A percentile compares a stretch with the other conserved stretches of the same genome.
Evolutionary conservation across 768 basidiomycete species (phyloP).

Genomic region (Tulasnella sp.): DNA sequence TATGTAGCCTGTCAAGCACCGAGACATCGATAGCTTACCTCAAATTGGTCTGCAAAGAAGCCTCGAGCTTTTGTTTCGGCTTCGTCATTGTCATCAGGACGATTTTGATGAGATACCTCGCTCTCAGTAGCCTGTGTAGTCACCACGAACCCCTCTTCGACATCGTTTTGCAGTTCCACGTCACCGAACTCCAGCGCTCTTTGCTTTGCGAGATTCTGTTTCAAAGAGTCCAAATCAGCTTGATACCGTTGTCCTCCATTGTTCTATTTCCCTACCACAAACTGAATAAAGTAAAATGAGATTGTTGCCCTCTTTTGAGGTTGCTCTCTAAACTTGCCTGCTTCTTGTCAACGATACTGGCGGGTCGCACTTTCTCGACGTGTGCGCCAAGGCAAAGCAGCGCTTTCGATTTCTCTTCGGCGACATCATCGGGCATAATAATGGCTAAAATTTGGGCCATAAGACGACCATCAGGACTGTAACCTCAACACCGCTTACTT

Average conservation of each 20-base stretch:
- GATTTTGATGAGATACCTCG: slow-evolving; percentile 31
- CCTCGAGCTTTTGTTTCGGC: slow-evolving; percentile 42
- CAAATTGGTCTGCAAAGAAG: slow-evolving; percentile 95
- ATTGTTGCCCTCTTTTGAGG: background rate
- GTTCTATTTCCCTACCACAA: slow-evolving; percentile 41
- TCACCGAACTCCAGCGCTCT: slow-evolving; percentile 63
- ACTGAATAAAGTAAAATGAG: slow-evolving; percentile 28
- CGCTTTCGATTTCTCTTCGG: slow-evolving; percentile 80
- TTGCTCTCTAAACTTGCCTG: slow-evolving; percentile 40
- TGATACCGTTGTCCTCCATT: background rate
- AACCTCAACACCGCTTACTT: slow-evolving; percentile 37
- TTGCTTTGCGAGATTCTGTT: slow-evolving; percentile 74
- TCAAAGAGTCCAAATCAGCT: background rate
- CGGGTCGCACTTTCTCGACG: slow-evolving; percentile 84
- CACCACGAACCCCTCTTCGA: background rate
- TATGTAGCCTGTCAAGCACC: background rate
- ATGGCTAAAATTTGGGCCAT: slow-evolving; percentile 40
- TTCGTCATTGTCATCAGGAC: slow-evolving; percentile 25
- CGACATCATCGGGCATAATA: slow-evolving; percentile 81
- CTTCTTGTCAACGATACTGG: slow-evolving; percentile 93
- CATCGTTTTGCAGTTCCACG: slow-evolving; percentile 23
- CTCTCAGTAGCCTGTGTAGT: slow-evolving; percentile 10
- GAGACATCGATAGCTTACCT: slow-evolving; percentile 30
- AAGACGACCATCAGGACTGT: too few relatives aligned
- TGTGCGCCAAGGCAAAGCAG: slow-evolving; percentile 71